phyloP scores from a whole-genome alignment of 805 yeast genomes.

The Ogataea paraovalis region DNA sequence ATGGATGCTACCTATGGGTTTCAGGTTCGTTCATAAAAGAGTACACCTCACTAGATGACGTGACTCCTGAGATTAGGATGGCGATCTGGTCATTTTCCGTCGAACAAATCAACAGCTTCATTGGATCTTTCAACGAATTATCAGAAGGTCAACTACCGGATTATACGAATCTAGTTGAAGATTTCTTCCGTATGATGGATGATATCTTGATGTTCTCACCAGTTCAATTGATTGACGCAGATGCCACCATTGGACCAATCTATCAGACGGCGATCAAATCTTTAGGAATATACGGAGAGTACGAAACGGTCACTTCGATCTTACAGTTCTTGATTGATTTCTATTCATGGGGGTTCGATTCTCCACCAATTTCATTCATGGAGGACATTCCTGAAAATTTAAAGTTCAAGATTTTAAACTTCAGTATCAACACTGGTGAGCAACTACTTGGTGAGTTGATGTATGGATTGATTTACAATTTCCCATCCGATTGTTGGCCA shows the following conservation, averaged over 20 bases:
- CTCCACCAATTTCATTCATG: conserved; percentile 73
- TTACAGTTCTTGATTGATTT: conserved; percentile 79
- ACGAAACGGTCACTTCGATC: conserved; percentile 65
- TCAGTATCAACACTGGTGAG: conserved; percentile 54
- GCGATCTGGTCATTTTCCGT: conserved; percentile 73
- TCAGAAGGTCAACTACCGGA: conserved; percentile 24
- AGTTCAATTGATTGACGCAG: conserved; percentile 41
- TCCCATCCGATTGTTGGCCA: conserved; percentile 62
- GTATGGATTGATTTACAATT: conserved; percentile 64
- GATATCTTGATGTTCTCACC: conserved; percentile 79
- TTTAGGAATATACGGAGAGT: conserved; percentile 52
- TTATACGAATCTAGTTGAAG: conserved; percentile 74
- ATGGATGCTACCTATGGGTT: conserved; percentile 87
- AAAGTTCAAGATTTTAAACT: conserved; percentile 42
- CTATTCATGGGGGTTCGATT: conserved; percentile 76
- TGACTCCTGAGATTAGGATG: conserved; percentile 39
- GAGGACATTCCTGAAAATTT: conserved; percentile 52
- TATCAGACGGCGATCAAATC: conserved; percentile 57
- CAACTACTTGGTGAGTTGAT: conserved; percentile 50
- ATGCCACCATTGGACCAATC: conserved; percentile 46
- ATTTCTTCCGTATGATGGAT: conserved; percentile 74
- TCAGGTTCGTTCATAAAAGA: conserved; percentile 79
- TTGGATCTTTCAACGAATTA: conserved; percentile 35
- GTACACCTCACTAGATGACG: conserved; percentile 51
- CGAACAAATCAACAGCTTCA: conserved; percentile 59